Percentiles rank a stretch among this genome's conserved stretches.
Conservation (phyloP, 2,329 filamentous ascomycete genomes). For the Calonectria pseudoturangicola region DNA sequence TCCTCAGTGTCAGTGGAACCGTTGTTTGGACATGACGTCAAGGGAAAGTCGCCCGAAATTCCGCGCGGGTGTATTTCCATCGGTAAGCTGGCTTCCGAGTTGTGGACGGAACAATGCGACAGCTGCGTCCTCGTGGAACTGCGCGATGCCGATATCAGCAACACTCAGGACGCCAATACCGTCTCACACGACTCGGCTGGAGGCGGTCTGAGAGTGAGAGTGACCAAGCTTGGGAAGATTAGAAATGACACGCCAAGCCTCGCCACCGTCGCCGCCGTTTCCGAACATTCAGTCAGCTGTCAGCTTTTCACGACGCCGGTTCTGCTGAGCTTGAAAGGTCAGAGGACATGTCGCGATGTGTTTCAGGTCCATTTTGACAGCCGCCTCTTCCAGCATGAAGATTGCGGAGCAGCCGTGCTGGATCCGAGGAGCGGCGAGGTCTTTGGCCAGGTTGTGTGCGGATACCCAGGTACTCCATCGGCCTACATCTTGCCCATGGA, state of each 20-base stretch:
- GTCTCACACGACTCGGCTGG: not conserved
- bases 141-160: not conserved
- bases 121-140: conserved; percentile 2
- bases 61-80: not conserved
- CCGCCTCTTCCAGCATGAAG: not conserved
- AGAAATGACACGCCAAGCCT: not conserved
- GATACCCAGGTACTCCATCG: not conserved
- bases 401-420: not conserved
- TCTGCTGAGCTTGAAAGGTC: not conserved
- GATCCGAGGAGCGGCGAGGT: not conserved
- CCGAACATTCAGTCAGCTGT: not conserved
- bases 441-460: not conserved
- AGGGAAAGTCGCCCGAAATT: conserved; percentile 4
- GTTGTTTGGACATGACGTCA: not conserved
- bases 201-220: conserved; percentile 1
- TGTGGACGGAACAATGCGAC: not conserved
- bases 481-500: conserved; percentile 5
- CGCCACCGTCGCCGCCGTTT: not conserved
- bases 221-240: not conserved
- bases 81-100: not conserved
- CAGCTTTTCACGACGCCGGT: not conserved
- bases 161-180: not conserved
- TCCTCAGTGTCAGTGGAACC: not conserved
- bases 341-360: not conserved
- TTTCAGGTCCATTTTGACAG: not conserved